These are phyloP conservation scores for Pseudocercospora pini-densiflorae DNA, from an alignment of 2,329 filamentous ascomycete genomes.

Conservation along the genomic window DNA sequence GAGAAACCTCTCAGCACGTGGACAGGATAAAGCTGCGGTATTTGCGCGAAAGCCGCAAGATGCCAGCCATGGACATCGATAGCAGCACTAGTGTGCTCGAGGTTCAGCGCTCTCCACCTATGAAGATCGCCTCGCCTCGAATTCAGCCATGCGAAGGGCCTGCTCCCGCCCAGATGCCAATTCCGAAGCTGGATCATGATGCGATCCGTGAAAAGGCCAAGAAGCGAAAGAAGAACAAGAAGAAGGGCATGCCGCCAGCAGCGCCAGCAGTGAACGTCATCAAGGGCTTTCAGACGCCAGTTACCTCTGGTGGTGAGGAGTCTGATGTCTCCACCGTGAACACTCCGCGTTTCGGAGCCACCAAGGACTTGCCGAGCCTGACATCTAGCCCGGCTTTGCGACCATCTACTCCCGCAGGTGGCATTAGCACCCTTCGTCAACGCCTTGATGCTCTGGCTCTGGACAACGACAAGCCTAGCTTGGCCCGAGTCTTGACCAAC, in stretches of 20 bases:
- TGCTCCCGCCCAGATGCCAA: constrained; percentile 28
- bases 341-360: constrained; percentile 42
- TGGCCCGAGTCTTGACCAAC: constrained; percentile 42
- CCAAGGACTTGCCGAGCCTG: constrained; percentile 51
- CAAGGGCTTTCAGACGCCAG: constrained; percentile 56
- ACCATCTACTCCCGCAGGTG: constrained; percentile 60
- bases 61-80: constrained; percentile 45
- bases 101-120: constrained; percentile 37
- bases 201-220: constrained; percentile 42
- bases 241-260: constrained; percentile 41
- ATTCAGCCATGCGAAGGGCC: constrained; percentile 29
- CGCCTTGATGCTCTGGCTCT: constrained; percentile 80
- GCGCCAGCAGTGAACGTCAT: constrained; percentile 48
- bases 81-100: constrained; percentile 31
- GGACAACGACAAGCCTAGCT: constrained; percentile 60
- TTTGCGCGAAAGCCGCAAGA: constrained; percentile 14
- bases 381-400: constrained; percentile 54
- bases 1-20: background rate
- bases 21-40: constrained; percentile 6
- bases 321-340: constrained; percentile 51
- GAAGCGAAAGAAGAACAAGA: constrained; percentile 46
- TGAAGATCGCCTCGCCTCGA: constrained; percentile 38
- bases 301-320: constrained; percentile 60
- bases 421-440: constrained; percentile 80
- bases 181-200: constrained; percentile 41